phyloP scores from a whole-genome alignment of 2,329 filamentous ascomycete genomes.

The Rutstroemia sp. region DNA sequence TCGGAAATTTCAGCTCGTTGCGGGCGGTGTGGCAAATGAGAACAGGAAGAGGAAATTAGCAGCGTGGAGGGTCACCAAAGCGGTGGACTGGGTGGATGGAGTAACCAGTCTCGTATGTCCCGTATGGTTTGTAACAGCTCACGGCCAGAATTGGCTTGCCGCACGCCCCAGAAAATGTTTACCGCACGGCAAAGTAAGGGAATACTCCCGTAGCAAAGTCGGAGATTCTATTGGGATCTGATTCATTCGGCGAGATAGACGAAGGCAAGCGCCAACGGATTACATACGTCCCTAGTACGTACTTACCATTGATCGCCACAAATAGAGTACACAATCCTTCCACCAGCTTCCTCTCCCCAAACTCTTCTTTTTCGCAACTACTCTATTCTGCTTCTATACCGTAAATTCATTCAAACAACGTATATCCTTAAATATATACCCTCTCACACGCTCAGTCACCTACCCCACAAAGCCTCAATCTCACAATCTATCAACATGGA shows the following conservation, averaged over 20 bases:
- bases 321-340: conserved; percentile 2
- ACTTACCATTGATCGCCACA: conserved; percentile 3
- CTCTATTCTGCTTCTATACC: not conserved
- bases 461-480: not conserved
- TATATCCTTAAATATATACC: not conserved
- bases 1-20: too few relatives aligned
- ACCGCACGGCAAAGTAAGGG: too few relatives aligned
- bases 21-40: too few relatives aligned
- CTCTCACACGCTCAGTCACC: not conserved
- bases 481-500: conserved; percentile 39
- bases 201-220: too few relatives aligned
- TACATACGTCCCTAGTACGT: not conserved
- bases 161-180: too few relatives aligned
- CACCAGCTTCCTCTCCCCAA: not conserved
- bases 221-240: conserved; percentile 7
- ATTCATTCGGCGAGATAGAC: conserved; percentile 9
- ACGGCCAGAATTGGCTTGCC: too few relatives aligned
- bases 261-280: not conserved
- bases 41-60: too few relatives aligned
- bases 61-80: too few relatives aligned
- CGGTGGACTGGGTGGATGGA: too few relatives aligned
- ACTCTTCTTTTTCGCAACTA: not conserved
- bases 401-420: not conserved
- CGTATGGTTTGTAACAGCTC: too few relatives aligned
- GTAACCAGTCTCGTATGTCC: too few relatives aligned